Conservation (phyloP, 148 eudicot genomes). For the Dianthus caryophyllus region DNA sequence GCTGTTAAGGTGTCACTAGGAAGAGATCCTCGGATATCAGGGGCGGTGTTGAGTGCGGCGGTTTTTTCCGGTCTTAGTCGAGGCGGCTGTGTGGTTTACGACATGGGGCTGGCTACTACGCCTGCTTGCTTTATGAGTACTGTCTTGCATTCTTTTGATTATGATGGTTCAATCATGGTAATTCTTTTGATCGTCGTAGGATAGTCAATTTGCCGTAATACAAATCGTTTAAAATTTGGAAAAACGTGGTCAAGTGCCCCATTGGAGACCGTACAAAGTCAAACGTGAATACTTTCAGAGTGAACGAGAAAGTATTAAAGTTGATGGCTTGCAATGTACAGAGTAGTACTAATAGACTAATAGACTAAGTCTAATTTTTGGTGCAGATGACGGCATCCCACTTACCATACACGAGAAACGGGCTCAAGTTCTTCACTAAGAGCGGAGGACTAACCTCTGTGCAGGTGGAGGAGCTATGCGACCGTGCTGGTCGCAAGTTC, state of each 20-base stretch:
- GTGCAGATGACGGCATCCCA: slow-evolving; percentile 95
- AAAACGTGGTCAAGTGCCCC: too few relatives aligned
- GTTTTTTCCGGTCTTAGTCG: slow-evolving; percentile 68
- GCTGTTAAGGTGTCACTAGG: slow-evolving; percentile 67
- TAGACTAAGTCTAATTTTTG: background rate
- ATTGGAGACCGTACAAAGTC: too few relatives aligned
- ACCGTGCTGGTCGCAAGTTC: slow-evolving; percentile 68
- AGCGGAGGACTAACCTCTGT: slow-evolving; percentile 76
- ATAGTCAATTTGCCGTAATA: too few relatives aligned
- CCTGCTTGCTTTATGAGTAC: slow-evolving; percentile 99
- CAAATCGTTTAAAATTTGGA: too few relatives aligned
- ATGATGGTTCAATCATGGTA: slow-evolving; percentile 94
- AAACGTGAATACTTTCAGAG: too few relatives aligned
- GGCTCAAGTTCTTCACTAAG: slow-evolving; percentile 82
- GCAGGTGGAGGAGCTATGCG: slow-evolving; percentile 81
- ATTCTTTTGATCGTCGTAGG: too few relatives aligned
- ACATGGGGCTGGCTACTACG: slow-evolving; percentile 92
- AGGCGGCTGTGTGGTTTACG: slow-evolving; percentile 61
- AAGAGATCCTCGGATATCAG: slow-evolving; percentile 70
- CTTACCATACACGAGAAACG: slow-evolving; percentile 89
- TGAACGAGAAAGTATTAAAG: too few relatives aligned
- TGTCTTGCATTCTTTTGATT: slow-evolving; percentile 59
- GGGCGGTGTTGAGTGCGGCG: slow-evolving; percentile 55
- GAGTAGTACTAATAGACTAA: background rate
- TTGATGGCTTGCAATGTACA: too few relatives aligned